Evolutionary conservation across 257 asterid species (phyloP).

Genomic region (Solanum tarijense): DNA sequence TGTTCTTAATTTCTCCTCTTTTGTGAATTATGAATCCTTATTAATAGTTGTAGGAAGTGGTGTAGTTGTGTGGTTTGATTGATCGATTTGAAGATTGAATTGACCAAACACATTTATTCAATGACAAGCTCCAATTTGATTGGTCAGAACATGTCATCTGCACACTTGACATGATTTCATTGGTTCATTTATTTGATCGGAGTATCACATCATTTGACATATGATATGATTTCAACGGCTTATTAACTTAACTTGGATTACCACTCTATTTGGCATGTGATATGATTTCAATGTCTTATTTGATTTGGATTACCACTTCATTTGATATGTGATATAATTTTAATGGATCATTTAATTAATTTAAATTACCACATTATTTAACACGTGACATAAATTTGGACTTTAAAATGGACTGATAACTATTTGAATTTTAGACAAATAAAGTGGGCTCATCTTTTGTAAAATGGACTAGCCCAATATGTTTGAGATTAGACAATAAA

Average conservation of each 20-base stretch:
- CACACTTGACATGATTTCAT: neutral
- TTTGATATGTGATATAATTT: neutral
- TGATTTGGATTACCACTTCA: neutral
- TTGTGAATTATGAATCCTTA: neutral
- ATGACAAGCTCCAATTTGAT: neutral
- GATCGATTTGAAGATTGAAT: neutral
- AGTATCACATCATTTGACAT: neutral
- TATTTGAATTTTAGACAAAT: neutral
- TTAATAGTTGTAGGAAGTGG: neutral
- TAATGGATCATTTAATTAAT: too few relatives aligned
- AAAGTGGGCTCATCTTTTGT: neutral
- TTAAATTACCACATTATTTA: too few relatives aligned
- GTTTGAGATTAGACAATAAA: neutral
- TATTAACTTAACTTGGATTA: neutral
- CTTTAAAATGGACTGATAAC: neutral
- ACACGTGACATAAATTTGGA: neutral
- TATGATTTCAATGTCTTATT: neutral
- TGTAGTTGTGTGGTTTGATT: neutral
- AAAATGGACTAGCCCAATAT: neutral
- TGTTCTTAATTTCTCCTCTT: neutral
- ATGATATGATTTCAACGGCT: neutral
- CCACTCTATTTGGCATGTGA: neutral
- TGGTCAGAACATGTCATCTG: neutral
- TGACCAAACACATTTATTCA: neutral
- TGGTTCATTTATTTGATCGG: neutral